These are phyloP conservation scores for Elaeis guineensis DNA, from an alignment of 176 grass and related monocot genomes.

Conservation along the genomic window DNA sequence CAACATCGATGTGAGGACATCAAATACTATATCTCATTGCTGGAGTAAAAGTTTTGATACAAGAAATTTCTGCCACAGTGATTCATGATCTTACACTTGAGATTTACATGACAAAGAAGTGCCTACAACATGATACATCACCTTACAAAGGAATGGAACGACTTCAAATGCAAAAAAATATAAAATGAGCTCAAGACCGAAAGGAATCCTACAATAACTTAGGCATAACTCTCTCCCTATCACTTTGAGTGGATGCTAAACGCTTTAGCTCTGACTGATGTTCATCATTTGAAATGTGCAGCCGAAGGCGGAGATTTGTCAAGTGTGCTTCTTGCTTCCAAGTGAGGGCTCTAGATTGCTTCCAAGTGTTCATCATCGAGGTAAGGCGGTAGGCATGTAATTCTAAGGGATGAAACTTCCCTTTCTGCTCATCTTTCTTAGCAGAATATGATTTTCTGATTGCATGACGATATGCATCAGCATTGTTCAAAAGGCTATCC, in stretches of 20 bases:
- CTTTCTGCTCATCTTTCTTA: conserved; percentile 13
- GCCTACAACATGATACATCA: too few relatives aligned
- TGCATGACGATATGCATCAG: conserved; percentile 2
- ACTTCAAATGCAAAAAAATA: too few relatives aligned
- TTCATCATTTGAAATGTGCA: conserved; percentile 65
- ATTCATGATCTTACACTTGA: too few relatives aligned
- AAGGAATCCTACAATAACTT: too few relatives aligned
- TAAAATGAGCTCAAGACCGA: too few relatives aligned
- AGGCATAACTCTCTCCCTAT: too few relatives aligned
- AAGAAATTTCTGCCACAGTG: too few relatives aligned
- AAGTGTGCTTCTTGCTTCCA: conserved; percentile 61
- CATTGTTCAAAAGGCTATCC: conserved; percentile 1
- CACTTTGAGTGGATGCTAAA: conserved; percentile 11
- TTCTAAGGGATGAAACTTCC: conserved; percentile 27
- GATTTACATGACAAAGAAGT: too few relatives aligned
- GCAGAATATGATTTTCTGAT: not conserved
- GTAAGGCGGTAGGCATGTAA: conserved; percentile 44
- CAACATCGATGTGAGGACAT: too few relatives aligned
- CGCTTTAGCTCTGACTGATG: conserved; percentile 39
- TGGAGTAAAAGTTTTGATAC: too few relatives aligned
- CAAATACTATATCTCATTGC: too few relatives aligned
- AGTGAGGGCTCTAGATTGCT: conserved; percentile 31
- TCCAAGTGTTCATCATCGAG: conserved; percentile 46
- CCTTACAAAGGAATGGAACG: too few relatives aligned
- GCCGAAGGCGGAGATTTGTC: conserved; percentile 37